Evolutionary conservation across 228 moss, liverwort and hornwort genomes (phyloP).

Genomic region (Sphagnum fallax): DNA sequence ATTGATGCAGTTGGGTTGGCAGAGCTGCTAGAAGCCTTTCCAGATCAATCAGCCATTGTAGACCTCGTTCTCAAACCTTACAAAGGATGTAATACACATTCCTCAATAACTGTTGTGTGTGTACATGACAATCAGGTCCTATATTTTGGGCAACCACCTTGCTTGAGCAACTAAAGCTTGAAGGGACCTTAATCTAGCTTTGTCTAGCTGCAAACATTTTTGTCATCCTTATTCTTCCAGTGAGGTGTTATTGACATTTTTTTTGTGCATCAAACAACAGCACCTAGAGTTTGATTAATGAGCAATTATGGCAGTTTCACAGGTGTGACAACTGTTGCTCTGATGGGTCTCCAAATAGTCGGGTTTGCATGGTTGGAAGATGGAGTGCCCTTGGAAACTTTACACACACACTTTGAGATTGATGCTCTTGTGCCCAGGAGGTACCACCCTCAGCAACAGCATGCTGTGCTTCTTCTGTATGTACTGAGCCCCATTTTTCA

Average conservation of each 20-base stretch:
- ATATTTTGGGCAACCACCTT: no score
- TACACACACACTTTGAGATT: constrained; percentile 41
- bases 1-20: constrained; percentile 20
- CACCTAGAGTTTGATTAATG: no score
- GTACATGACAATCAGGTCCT: no score
- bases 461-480: constrained; percentile 32
- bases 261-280: no score
- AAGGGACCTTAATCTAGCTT: no score
- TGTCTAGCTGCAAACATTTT: no score
- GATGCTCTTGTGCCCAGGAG: constrained; percentile 14
- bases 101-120: no score
- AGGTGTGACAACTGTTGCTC: constrained; percentile 37
- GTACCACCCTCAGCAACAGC: constrained; percentile 22
- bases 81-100: constrained; percentile 24
- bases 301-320: constrained; percentile 4
- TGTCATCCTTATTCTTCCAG: no score
- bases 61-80: constrained; percentile 20
- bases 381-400: constrained; percentile 30
- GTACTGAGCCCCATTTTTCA: constrained; percentile 40
- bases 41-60: constrained; percentile 21
- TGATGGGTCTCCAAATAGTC: constrained; percentile 30
- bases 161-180: no score
- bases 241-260: no score
- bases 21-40: constrained; percentile 41
- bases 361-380: constrained; percentile 44